Conservation (phyloP, 192 early-diverging fungal genomes). For the Glomus cerebriforme region DNA sequence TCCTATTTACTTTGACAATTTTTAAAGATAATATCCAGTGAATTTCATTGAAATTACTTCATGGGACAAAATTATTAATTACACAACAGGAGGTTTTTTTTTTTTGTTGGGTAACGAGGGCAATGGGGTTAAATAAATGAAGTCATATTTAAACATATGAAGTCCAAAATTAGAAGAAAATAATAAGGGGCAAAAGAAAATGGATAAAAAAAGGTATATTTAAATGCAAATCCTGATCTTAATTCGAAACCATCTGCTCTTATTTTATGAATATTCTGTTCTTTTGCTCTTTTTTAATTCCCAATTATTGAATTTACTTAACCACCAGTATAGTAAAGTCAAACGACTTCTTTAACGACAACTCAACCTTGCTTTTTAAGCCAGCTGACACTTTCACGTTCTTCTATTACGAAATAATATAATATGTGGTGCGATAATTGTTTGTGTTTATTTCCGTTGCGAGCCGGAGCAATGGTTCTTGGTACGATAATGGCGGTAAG, state of each 20-base stretch:
- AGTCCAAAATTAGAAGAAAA: neutral
- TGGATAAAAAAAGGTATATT: neutral
- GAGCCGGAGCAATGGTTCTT: conserved; percentile 22
- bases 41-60: too few relatives aligned
- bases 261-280: neutral
- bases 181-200: neutral
- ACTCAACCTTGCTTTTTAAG: neutral
- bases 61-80: too few relatives aligned
- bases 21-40: too few relatives aligned
- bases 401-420: neutral
- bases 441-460: conserved; percentile 17
- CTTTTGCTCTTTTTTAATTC: too few relatives aligned
- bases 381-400: neutral
- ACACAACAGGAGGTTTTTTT: neutral
- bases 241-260: neutral
- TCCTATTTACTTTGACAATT: too few relatives aligned
- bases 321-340: neutral
- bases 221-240: neutral
- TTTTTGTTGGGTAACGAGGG: too few relatives aligned
- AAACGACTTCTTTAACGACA: neutral
- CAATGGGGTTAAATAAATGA: neutral
- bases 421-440: conserved; percentile 35
- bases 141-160: neutral
- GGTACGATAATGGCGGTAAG: conserved; percentile 17
- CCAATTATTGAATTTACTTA: neutral